These are phyloP conservation scores for Phytophthora ohioensis DNA, from an alignment of 352 stramenopile species.

Conservation along the genomic window DNA sequence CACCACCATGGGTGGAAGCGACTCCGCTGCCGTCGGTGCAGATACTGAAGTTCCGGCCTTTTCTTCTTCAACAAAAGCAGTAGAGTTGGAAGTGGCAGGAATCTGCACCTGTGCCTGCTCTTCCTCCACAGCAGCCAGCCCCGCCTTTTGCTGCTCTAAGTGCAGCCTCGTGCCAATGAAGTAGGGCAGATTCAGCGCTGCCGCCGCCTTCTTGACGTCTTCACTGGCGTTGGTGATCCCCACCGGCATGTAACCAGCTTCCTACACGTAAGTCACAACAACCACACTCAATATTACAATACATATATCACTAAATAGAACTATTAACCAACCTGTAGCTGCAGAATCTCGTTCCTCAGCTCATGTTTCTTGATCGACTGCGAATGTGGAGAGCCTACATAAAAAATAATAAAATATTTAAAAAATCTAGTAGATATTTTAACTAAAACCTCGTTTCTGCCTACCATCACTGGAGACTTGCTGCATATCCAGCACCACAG, in stretches of 20 bases:
- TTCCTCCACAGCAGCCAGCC: slow-evolving; percentile 7
- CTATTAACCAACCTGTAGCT: slow-evolving; percentile 50
- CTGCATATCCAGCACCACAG: slow-evolving; percentile 78
- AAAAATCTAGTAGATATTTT: background rate
- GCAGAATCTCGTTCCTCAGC: slow-evolving; percentile 70
- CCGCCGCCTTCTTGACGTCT: slow-evolving; percentile 79
- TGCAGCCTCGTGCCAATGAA: slow-evolving; percentile 81
- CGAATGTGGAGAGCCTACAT: slow-evolving; percentile 73
- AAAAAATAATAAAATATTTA: background rate
- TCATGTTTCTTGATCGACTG: slow-evolving; percentile 84
- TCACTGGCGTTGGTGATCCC: slow-evolving; percentile 88
- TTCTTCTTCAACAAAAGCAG: slow-evolving; percentile 17
- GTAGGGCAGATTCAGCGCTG: slow-evolving; percentile 68
- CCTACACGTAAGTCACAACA: slow-evolving; percentile 26
- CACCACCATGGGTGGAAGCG: slow-evolving; percentile 69
- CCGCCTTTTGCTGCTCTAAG: slow-evolving; percentile 23
- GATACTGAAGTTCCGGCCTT: slow-evolving; percentile 18
- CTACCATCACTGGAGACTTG: slow-evolving; percentile 78
- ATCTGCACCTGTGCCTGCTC: slow-evolving; percentile 6
- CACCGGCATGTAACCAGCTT: slow-evolving; percentile 69
- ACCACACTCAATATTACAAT: background rate
- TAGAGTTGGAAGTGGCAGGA: slow-evolving; percentile 2
- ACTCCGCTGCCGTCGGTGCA: slow-evolving; percentile 3
- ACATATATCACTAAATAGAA: background rate
- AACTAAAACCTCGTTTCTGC: background rate